Conservation (phyloP, 306 rosid genomes). For the Spatholobus suberectus region DNA sequence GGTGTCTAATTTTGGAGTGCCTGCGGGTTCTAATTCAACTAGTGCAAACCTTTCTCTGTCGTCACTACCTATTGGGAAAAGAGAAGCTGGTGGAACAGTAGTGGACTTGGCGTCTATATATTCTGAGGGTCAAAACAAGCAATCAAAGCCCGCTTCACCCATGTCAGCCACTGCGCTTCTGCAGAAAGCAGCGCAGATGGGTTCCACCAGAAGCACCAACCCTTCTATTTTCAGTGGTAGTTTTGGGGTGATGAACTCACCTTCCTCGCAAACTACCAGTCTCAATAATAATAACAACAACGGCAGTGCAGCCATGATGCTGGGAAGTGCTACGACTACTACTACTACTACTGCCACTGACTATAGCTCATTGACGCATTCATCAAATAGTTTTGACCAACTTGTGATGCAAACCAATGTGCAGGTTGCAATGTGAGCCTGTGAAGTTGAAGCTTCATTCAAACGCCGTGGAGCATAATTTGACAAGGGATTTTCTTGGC, state of each 20-base stretch:
- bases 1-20: constrained; percentile 51
- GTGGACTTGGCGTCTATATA: constrained; percentile 39
- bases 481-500: constrained; percentile 90
- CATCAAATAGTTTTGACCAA: constrained; percentile 57
- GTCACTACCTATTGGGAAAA: constrained; percentile 45
- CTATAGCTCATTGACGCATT: constrained; percentile 40
- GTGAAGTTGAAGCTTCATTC: constrained; percentile 46
- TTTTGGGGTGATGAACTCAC: constrained; percentile 65
- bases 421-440: constrained; percentile 40
- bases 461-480: constrained; percentile 47
- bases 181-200: constrained; percentile 74
- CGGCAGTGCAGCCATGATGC: constrained; percentile 15
- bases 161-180: constrained; percentile 81
- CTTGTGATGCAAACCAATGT: constrained; percentile 47
- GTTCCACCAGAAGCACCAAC: constrained; percentile 62
- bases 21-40: constrained; percentile 41
- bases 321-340: constrained; percentile 8
- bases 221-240: constrained; percentile 53
- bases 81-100: constrained; percentile 43
- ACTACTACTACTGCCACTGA: not conserved
- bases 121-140: constrained; percentile 37
- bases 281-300: constrained; percentile 33
- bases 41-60: constrained; percentile 56
- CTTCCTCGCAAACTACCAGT: constrained; percentile 51
- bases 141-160: constrained; percentile 52